Conservation (phyloP, 306 rosid species). For the Inga oerstediana region DNA sequence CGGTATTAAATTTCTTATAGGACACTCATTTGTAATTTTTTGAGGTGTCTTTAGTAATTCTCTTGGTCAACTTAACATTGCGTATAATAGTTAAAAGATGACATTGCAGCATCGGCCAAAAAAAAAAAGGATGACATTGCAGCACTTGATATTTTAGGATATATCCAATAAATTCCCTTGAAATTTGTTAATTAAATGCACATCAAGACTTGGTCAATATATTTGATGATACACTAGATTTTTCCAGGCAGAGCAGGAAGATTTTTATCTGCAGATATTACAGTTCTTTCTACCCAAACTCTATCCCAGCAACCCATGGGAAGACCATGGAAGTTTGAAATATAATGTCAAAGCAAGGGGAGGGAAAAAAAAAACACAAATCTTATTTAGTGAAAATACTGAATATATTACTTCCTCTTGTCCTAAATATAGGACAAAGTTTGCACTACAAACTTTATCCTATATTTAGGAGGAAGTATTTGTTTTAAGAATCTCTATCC, state of each 20-base stretch:
- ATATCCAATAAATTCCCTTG: neutral
- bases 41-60: too few relatives aligned
- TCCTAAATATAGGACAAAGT: too few relatives aligned
- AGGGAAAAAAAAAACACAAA: neutral
- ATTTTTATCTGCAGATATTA: neutral
- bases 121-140: neutral
- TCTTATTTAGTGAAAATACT: neutral
- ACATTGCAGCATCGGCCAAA: neutral
- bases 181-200: neutral
- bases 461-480: too few relatives aligned
- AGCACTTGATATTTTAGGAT: neutral
- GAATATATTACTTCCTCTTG: too few relatives aligned
- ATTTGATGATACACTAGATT: neutral
- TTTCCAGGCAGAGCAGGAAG: neutral
- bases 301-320: neutral
- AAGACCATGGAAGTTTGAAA: neutral
- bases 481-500: neutral
- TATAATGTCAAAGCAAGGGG: neutral
- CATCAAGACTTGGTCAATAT: neutral
- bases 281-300: neutral
- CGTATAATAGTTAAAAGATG: too few relatives aligned
- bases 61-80: too few relatives aligned
- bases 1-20: too few relatives aligned
- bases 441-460: too few relatives aligned
- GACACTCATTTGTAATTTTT: too few relatives aligned